Base-by-base conservation (phyloP, 345 rosid genomes). In the Trapa bicornis region DNA sequence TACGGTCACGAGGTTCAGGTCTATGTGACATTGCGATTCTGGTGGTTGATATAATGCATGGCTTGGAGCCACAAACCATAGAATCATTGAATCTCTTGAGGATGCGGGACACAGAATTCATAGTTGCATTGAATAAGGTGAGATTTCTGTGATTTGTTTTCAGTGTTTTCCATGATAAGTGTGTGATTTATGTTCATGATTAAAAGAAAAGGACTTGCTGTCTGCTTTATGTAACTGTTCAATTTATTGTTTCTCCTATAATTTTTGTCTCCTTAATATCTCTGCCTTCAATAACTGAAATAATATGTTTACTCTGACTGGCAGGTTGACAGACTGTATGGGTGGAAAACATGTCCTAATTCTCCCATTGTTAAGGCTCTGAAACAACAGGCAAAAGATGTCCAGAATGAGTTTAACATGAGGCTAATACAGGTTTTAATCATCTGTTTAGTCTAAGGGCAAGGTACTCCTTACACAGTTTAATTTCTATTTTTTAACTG, bases 31-130 rank as follows among this genome's bases (percentile, higher is more conserved):
- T 94, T 87, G 96, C 99, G 14, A 85, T 94, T 74, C 79, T 94
- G 83, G 99, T 94, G 71, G 99, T 94, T 17, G 97, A 91, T 83
- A 85, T 94, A 58, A 94, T 86, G 95, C 92, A 89, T 70, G 96
- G 96, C 47, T 82, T 94, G 64, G 89, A 91, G 74, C 99, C 86
- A 12, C 99, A 94, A 67, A 91, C 99, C 47, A 86, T 87, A 65
- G 99, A 94, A 70, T 94, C 99, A 15, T 86, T 94, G 56, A 83
- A 91, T 77, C 99, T 94, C 54, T 73, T 91, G 77, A 89, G 69
- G 80, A 86, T 76, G 87, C 89, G 92, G 83, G 75, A 91, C 72
- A 87, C 95, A 6, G 91, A 91, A 70, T 94, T 94, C 77, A 91
- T 94, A 70, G 81, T 94, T 77, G 97, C 99, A 39, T 74, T 94